Evolutionary conservation across 441 rosid species (phyloP), one percentile per base, ranked within the genome.

Genomic region (Pelargonium australe): DNA sequence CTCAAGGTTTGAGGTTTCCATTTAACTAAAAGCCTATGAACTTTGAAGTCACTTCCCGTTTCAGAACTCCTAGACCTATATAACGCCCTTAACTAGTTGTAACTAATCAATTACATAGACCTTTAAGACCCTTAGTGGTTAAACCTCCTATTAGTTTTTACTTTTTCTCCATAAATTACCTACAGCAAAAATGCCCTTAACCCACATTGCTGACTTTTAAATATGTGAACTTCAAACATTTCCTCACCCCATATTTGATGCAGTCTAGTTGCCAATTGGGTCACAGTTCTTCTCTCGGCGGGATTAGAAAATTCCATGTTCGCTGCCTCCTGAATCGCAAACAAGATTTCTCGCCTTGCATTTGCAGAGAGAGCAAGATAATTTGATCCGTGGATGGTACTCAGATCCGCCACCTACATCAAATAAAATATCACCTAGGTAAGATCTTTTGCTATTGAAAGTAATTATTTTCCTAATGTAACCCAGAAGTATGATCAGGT

Each of bases 251-350:
- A 85, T 23, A 85, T 73, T 78, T 86, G 92, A 55, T 76, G 85
- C 81, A 93, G 74, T 75, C 84, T 86, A 81, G 84, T 77, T 49
- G 89, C 82, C 72, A 93, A 80, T 71, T 89, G 95, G 76, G 82
- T 78, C 66, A 87, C 73, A 3, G 86, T 80, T 85, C 88, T 86
- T 80, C 83, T 80, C 69, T 93, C 96, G 0, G 84, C 77, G 41
- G 86, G 86, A 74, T 81, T 85, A 14, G 89, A 81, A 75, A 85
- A 85, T 62, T 84, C 91, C 86, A 83, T 80, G 76, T 83, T 87
- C 63, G 74, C 81, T 77, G 87, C 85, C 77, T 88, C 90, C 69
- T 93, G 92, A 79, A 86, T 70, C n/a, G 96, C 96, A 78, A 84
- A 84, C 77, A 89, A 72, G 64, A 89, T 71, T 68, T 84, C 87